Evolutionary conservation across 108 stramenopile species (phyloP).

Genomic region (Hondaea fermentalgiana): DNA sequence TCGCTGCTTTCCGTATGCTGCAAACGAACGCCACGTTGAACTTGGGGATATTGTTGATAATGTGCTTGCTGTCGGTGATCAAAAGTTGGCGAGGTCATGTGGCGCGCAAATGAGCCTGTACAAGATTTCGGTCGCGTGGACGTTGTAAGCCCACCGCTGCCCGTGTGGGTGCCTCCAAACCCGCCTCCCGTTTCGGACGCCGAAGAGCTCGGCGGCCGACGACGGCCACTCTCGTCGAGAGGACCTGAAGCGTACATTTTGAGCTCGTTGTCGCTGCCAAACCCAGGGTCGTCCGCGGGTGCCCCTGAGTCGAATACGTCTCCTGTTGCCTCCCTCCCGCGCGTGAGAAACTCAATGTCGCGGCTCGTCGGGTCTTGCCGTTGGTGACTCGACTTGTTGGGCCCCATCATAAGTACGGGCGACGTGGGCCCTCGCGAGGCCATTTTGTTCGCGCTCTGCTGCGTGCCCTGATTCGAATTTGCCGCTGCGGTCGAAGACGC

Average conservation of each 20-base stretch:
- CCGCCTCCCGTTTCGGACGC: background rate
- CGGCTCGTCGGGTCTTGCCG: background rate
- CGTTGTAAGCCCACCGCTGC: background rate
- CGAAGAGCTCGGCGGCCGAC: background rate
- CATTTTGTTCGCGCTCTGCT: background rate
- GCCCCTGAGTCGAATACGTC: background rate
- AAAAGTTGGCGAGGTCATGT: background rate
- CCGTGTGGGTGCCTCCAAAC: background rate
- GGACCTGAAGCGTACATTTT: background rate
- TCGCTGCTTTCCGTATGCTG: too few species aligned
- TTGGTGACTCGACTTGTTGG: background rate
- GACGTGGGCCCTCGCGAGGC: background rate
- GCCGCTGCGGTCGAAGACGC: background rate
- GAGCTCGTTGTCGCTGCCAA: slow-evolving; percentile 19
- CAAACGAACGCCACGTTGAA: background rate
- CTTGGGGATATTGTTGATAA: background rate
- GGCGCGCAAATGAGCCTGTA: background rate
- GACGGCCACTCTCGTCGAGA: background rate
- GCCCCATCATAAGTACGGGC: background rate
- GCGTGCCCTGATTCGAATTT: background rate
- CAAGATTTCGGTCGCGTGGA: background rate
- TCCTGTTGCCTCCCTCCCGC: background rate
- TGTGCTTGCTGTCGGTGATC: background rate
- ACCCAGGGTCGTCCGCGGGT: background rate
- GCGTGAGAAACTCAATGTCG: background rate